Base-by-base conservation (phyloP, 345 rosid genomes). In the Gynandropsis gynandra region DNA sequence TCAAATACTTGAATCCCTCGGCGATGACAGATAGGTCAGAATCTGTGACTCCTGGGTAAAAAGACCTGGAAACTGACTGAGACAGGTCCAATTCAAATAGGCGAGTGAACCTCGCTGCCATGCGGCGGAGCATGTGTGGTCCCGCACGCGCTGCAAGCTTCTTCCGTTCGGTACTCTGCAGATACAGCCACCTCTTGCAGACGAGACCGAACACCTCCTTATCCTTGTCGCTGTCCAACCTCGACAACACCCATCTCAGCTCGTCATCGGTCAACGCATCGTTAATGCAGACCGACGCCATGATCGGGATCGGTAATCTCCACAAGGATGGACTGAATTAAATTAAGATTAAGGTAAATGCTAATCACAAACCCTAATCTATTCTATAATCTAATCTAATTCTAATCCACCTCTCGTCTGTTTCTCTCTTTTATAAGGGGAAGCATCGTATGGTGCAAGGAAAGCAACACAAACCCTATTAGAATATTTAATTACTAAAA, bases 61-160 rank as follows among this genome's bases (percentile, higher is more conserved):
- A 86, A 0, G 96, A 87, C 73, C 98, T 74, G 17, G 98, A 86
- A 29, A 71, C n/a, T 10, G 96, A 87, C 89, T 86, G 95, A 54
- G 89, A 86, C 64, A 90, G 80, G 67, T 90, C 98, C 66, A 90
- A 66, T 54, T 90, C 89, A 9, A 74, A 41, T 37, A 84, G 74
- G 10, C 74, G 66, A 17, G 80, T 73, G 74, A 90, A 90, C 69
- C 98, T 77, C n/a, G 77, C 68, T 13, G 96, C 96, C 62, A 84
- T 78, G 62, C 76, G 82, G 42, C 59, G 61, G 41, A 92, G 96
- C 96, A 90, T 74, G 58, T 85, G 96, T 4, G 93, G 77, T 19
- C 98, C 98, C 16, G 98, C 98, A 17, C 93, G 89, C 13, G 80
- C 89, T 4, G 89, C 79, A 34, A 92, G 80, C 74, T 76, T 84